Percentiles rank a stretch among this genome's conserved stretches.
Evolutionary conservation across 257 asterid genomes (phyloP).

Genomic region (Nicotiana obtusifolia): DNA sequence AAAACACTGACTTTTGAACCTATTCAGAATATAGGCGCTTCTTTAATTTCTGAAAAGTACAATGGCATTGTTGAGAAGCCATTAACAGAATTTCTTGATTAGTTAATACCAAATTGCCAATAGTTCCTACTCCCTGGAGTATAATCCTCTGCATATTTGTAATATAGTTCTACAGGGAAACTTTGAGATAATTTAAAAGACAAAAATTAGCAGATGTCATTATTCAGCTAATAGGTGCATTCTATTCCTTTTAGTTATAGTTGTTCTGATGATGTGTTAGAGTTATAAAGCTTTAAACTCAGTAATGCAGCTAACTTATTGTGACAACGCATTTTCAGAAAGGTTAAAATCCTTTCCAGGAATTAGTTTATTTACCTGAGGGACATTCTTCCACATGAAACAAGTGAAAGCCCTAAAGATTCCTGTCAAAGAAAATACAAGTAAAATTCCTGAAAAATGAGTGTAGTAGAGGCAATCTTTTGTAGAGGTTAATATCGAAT

Average conservation of each 20-base stretch:
- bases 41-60: no score
- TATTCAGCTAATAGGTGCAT: neutral
- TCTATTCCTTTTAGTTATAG: neutral
- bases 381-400: slow-evolving; percentile 70
- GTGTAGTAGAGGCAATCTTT: neutral
- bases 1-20: no score
- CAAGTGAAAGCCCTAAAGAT: slow-evolving; percentile 34
- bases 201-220: no score
- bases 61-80: no score
- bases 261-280: no score
- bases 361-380: slow-evolving; percentile 46
- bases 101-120: no score
- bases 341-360: neutral
- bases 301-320: no score
- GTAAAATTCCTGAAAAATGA: neutral
- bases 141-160: neutral
- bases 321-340: neutral
- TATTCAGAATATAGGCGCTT: no score
- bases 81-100: no score
- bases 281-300: no score
- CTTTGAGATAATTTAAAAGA: neutral
- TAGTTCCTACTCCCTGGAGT: no score
- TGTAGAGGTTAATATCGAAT: neutral
- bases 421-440: slow-evolving; percentile 31
- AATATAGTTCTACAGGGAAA: neutral